These are phyloP conservation scores for Serendipita indica DNA, from an alignment of 768 basidiomycete genomes.

Conservation along the genomic window DNA sequence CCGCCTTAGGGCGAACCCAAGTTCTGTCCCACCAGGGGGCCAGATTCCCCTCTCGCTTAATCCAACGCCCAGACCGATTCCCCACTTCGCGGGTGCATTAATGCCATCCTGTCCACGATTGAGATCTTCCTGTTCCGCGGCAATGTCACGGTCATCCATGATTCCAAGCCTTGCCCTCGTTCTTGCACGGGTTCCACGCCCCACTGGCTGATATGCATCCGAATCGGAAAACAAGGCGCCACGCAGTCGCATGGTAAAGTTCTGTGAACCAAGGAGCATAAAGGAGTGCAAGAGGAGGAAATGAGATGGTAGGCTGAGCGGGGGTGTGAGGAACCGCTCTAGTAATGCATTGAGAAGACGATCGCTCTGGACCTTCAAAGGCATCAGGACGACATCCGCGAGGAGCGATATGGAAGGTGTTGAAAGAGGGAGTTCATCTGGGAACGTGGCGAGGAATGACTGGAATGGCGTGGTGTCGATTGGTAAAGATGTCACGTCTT, in stretches of 20 bases:
- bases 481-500: constrained; percentile 11
- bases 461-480: constrained; percentile 25
- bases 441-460: constrained; percentile 43
- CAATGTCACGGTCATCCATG: constrained; percentile 4
- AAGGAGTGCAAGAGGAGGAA: constrained; percentile 58
- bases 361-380: constrained; percentile 45
- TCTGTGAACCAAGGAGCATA: constrained; percentile 52
- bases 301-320: constrained; percentile 45
- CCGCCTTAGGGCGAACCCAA: constrained; percentile 68
- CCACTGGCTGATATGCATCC: constrained; percentile 27
- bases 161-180: constrained; percentile 22
- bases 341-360: constrained; percentile 54
- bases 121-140: constrained; percentile 13
- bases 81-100: constrained; percentile 34
- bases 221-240: constrained; percentile 66
- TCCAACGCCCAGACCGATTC: constrained; percentile 53
- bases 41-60: constrained; percentile 62
- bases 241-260: constrained; percentile 57
- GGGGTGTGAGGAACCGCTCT: constrained; percentile 44
- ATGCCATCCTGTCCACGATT: constrained; percentile 19
- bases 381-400: constrained; percentile 44
- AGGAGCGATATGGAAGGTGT: constrained; percentile 51
- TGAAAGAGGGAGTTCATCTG: constrained; percentile 40
- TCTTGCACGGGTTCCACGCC: constrained; percentile 19
- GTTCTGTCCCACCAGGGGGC: constrained; percentile 77